Percentiles rank a stretch among this genome's conserved stretches.
These are phyloP conservation scores for Telopea speciosissima DNA, from an alignment of 177 flowering plant species.

Conservation along the genomic window DNA sequence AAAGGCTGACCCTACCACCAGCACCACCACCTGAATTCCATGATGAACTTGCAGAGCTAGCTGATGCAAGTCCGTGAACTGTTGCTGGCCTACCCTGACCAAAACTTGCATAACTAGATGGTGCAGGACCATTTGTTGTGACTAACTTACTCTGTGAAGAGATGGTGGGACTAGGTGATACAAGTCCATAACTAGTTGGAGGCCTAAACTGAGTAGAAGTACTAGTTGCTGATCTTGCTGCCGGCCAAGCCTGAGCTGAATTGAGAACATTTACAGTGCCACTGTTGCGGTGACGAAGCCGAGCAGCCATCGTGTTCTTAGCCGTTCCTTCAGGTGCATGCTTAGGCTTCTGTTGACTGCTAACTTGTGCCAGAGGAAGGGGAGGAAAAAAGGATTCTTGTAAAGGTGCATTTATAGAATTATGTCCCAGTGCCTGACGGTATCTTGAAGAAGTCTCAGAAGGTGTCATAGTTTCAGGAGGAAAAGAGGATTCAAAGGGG, in stretches of 20 bases:
- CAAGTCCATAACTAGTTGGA: conserved; percentile 17
- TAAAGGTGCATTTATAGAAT: conserved; percentile 34
- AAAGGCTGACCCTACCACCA: conserved; percentile 35
- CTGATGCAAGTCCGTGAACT: conserved; percentile 24
- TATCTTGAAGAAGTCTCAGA: conserved; percentile 60
- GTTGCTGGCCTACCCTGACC: conserved; percentile 27
- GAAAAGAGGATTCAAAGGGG: conserved; percentile 36
- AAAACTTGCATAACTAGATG: conserved; percentile 37
- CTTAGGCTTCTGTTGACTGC: conserved; percentile 15
- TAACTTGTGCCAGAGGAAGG: conserved; percentile 20
- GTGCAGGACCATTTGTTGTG: conserved; percentile 18
- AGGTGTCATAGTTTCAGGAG: conserved; percentile 34
- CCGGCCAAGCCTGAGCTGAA: conserved; percentile 22
- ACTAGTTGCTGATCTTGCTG: conserved; percentile 17
- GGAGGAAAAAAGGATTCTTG: conserved; percentile 41
- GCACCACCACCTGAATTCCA: conserved; percentile 25
- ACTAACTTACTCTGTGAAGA: conserved; percentile 14
- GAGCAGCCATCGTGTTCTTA: conserved; percentile 37
- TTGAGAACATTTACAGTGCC: conserved; percentile 23
- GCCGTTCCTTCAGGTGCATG: conserved; percentile 12
- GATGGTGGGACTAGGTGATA: conserved; percentile 18
- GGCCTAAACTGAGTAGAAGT: conserved; percentile 20
- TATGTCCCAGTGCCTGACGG: conserved; percentile 61
- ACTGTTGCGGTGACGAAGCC: conserved; percentile 27
- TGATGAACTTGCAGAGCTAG: conserved; percentile 29